Evolutionary conservation across 768 basidiomycete species (phyloP).

Genomic region (Lactarius quietus): DNA sequence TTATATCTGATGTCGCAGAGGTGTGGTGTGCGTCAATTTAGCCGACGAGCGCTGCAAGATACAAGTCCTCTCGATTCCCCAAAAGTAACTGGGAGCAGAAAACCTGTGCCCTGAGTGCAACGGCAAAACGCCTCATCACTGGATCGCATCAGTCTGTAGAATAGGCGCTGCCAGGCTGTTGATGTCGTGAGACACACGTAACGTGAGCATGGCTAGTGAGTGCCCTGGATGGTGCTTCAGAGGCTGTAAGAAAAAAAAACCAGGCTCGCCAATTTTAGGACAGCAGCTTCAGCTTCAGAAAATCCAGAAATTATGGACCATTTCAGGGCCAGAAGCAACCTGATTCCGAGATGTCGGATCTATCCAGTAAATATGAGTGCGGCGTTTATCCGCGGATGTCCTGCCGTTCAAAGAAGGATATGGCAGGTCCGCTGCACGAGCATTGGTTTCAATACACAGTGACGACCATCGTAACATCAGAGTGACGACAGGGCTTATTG

Average conservation of each 20-base stretch:
- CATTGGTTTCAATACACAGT: neutral
- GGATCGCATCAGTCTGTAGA: neutral
- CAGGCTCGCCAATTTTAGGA: neutral
- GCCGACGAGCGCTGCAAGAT: neutral
- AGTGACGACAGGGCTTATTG: neutral
- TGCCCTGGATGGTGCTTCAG: neutral
- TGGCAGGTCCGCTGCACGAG: neutral
- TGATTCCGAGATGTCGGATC: constrained; percentile 10
- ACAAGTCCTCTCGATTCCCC: neutral
- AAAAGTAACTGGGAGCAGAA: neutral
- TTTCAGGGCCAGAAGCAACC: constrained; percentile 5
- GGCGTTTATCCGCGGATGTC: neutral
- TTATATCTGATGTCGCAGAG: neutral
- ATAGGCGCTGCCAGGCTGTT: neutral
- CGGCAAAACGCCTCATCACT: neutral
- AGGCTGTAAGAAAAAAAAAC: neutral
- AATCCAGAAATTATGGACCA: neutral
- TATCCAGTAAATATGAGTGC: neutral
- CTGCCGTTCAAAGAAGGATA: neutral
- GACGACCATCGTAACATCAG: neutral
- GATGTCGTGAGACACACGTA: neutral
- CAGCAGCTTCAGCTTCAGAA: neutral
- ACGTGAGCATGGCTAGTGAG: neutral
- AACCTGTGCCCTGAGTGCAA: neutral
- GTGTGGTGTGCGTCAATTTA: neutral